A percentile compares a stretch with the other conserved stretches of the same genome.
These are phyloP conservation scores for Pichia heedii DNA, from an alignment of 805 yeast genomes.

Conservation along the genomic window DNA sequence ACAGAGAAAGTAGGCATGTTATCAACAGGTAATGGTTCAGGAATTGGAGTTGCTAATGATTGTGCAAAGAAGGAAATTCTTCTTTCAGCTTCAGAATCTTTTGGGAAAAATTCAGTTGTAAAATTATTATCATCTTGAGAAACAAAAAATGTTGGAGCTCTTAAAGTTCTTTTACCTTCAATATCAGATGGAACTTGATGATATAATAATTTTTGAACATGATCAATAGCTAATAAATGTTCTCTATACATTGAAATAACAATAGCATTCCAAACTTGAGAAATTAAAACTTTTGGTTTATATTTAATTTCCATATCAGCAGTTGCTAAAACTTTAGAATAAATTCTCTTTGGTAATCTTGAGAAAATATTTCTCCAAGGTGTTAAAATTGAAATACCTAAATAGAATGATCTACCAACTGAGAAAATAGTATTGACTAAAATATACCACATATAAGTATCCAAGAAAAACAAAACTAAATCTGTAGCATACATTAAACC, in stretches of 20 bases:
- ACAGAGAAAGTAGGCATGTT: conserved; percentile 99
- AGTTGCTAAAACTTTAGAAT: conserved; percentile 94
- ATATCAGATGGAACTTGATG: conserved; percentile 98
- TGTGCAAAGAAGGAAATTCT: conserved; percentile 99
- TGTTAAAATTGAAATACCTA: conserved; percentile 97
- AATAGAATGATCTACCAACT: conserved; percentile 94
- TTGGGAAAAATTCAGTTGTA: conserved; percentile 95
- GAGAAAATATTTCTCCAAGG: conserved; percentile 99
- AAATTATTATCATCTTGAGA: conserved; percentile 94
- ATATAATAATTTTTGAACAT: conserved; percentile 92
- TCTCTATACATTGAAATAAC: conserved; percentile 99
- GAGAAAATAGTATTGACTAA: conserved; percentile 91
- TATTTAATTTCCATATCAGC: conserved; percentile 99
- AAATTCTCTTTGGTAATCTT: conserved; percentile 96
- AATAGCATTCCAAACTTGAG: conserved; percentile 99
- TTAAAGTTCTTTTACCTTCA: conserved; percentile 95
- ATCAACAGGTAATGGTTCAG: conserved; percentile 98
- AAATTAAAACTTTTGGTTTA: conserved; percentile 95
- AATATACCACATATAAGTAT: conserved; percentile 98
- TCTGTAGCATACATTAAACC: conserved; percentile 93
- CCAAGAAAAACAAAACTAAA: conserved; percentile 92
- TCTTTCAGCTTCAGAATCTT: conserved; percentile 97
- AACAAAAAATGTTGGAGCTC: conserved; percentile 98
- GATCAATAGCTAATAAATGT: conserved; percentile 95
- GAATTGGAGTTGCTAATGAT: conserved; percentile 95